Conservation (phyloP, 129 eudicot genomes). For the Logfia minima region DNA sequence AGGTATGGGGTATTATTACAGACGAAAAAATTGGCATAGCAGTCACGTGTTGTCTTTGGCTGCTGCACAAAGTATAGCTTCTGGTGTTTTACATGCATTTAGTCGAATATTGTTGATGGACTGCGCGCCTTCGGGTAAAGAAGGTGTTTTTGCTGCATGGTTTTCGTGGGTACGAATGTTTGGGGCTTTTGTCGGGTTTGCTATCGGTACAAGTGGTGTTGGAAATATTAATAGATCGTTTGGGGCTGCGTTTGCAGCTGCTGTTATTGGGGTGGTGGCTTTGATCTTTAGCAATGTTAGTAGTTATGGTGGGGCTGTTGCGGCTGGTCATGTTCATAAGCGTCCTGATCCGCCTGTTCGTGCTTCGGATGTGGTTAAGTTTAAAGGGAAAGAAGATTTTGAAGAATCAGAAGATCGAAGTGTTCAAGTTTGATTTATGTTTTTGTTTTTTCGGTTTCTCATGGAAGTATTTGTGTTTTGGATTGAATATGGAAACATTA, state of each 20-base stretch:
- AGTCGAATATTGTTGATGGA: slow-evolving; percentile 70
- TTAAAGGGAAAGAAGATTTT: slow-evolving; percentile 10
- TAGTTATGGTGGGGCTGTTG: slow-evolving; percentile 74
- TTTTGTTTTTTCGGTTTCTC: not conserved
- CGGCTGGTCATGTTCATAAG: slow-evolving; percentile 63
- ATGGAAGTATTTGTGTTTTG: slow-evolving; percentile 21
- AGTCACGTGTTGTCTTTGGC: slow-evolving; percentile 47
- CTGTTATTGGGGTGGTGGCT: slow-evolving; percentile 50
- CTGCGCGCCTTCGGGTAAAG: slow-evolving; percentile 73
- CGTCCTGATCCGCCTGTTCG: slow-evolving; percentile 44
- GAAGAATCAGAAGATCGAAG: slow-evolving; percentile 33
- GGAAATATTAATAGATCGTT: slow-evolving; percentile 51
- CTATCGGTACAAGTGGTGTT: slow-evolving; percentile 47
- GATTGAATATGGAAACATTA: slow-evolving; percentile 10
- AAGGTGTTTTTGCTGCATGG: slow-evolving; percentile 77
- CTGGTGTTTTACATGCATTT: slow-evolving; percentile 62
- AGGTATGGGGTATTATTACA: slow-evolving; percentile 67
- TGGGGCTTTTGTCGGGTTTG: slow-evolving; percentile 71
- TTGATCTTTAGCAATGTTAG: slow-evolving; percentile 73
- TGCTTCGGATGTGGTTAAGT: slow-evolving; percentile 31
- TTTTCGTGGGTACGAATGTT: slow-evolving; percentile 68
- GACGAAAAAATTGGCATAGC: slow-evolving; percentile 40
- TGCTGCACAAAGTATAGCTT: slow-evolving; percentile 49
- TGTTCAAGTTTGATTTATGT: slow-evolving; percentile 32
- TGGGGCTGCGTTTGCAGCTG: slow-evolving; percentile 61